A percentile compares a stretch with the other conserved stretches of the same genome.
Conservation (phyloP, 306 rosid genomes). For the Ormosia semicastrata region DNA sequence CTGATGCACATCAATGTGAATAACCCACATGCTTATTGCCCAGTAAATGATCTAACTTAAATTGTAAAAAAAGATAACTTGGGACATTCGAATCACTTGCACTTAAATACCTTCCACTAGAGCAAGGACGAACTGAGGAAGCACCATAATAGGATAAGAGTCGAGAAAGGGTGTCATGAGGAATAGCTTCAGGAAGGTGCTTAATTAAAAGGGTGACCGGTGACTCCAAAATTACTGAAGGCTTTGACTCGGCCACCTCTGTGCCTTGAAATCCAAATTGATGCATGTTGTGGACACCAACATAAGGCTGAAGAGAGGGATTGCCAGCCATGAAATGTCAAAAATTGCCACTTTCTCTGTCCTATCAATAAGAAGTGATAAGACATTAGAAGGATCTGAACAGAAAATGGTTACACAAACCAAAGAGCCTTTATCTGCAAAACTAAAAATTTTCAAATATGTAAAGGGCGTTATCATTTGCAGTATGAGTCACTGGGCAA, state of each 20-base stretch:
- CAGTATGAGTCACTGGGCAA: neutral
- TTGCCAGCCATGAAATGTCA: slow-evolving; percentile 6
- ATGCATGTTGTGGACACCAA: neutral
- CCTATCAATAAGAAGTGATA: neutral
- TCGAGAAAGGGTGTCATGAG: slow-evolving; percentile 65
- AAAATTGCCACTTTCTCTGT: neutral
- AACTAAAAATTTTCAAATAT: neutral
- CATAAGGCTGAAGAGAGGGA: neutral
- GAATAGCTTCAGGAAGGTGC: slow-evolving; percentile 77
- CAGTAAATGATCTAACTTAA: neutral
- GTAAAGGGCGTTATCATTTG: neutral
- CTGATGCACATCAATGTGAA: neutral
- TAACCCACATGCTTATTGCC: neutral
- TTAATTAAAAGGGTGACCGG: slow-evolving; percentile 57
- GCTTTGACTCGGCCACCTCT: slow-evolving; percentile 27
- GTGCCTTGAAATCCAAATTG: slow-evolving; percentile 35
- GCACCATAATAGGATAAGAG: slow-evolving; percentile 74
- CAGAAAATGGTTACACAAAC: neutral
- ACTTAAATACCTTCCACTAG: slow-evolving; percentile 43
- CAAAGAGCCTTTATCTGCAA: neutral
- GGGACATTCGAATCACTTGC: neutral
- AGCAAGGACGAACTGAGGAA: slow-evolving; percentile 64
- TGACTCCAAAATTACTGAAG: neutral
- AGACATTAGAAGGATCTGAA: neutral
- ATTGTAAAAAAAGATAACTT: too few species aligned